Evolutionary conservation across 352 stramenopile genomes (phyloP).

Genomic region (Phytophthora ramorum): DNA sequence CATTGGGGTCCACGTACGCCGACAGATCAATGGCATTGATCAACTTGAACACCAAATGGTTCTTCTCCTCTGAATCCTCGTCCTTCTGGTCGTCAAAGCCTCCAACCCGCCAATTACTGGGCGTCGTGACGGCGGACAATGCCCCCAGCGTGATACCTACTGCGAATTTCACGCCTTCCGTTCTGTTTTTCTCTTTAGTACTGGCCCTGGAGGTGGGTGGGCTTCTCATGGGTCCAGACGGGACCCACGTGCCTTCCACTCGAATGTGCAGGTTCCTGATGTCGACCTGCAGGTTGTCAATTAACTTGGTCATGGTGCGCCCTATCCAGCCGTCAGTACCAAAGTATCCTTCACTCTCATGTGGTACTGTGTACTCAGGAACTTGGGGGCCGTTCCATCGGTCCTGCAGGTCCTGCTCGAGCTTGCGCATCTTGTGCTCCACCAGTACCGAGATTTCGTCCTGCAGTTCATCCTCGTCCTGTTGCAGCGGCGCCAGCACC

Average conservation of each 20-base stretch:
- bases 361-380: constrained; percentile 64
- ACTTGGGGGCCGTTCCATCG: constrained; percentile 79
- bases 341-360: constrained; percentile 90
- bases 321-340: constrained; percentile 90
- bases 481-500: constrained; percentile 72
- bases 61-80: constrained; percentile 27
- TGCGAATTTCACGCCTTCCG: constrained; percentile 68
- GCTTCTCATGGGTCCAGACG: constrained; percentile 36
- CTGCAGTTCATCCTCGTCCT: constrained; percentile 77
- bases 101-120: constrained; percentile 85
- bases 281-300: constrained; percentile 92
- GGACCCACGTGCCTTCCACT: constrained; percentile 80
- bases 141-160: constrained; percentile 80
- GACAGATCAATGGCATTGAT: constrained; percentile 89
- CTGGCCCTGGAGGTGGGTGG: constrained; percentile 26
- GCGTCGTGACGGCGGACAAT: constrained; percentile 87
- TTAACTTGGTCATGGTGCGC: constrained; percentile 89
- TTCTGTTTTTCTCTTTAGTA: constrained; percentile 22
- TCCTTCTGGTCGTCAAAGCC: constrained; percentile 64
- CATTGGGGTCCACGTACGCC: constrained; percentile 86
- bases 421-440: constrained; percentile 68
- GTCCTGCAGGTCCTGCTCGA: constrained; percentile 83
- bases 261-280: constrained; percentile 89
- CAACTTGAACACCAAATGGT: constrained; percentile 87
- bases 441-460: constrained; percentile 65